Base-by-base conservation (phyloP, 2,329 filamentous ascomycete species). In the Cryoendolithus antarcticus region DNA sequence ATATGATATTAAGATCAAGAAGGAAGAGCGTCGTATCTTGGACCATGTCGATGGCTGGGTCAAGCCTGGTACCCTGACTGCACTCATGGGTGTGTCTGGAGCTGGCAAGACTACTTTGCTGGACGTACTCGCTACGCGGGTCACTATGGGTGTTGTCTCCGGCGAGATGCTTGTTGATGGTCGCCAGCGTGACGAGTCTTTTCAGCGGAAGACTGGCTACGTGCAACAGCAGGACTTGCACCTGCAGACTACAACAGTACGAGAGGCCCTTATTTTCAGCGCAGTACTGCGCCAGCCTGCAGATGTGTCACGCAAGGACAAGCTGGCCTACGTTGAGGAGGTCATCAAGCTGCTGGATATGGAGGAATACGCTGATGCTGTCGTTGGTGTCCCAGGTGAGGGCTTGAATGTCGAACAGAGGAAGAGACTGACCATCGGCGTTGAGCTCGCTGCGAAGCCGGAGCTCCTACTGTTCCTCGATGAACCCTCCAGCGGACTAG, bases 221-320 rank as follows among this genome's bases (percentile, higher is more conserved):
- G 76, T 78, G 6, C 76, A 81, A 47, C 77, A 81, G 42, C 75
- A 81, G 55, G 76, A 83, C 58, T 57, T 77, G 0, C 72, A 76
- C 44, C 57, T 75, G 5, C 60, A 66, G 31, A 75, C 70, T 0
- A 58, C 72, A 2, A 76, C 74, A 0, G 70, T 76, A 5, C 64
- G 69, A 2, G 72, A 75, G 46, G 68, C 64, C 32, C 57, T 76
- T 3, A 61, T 62, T 0, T 76, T 76, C 57, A 72, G 67, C 28
- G 72, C 72, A n/a, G 58, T 72, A 53, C 64, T 77, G 2, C 65
- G 73, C 6, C 76, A 79, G 44, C 74, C 75, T 0, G 62, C 63
- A 35, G 56, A 60, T 0, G 69, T 75, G 6, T 67, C 65, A 51
- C 69, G 64, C 33, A 39, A 69, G 31, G 75, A 80, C 50, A 80